Evolutionary conservation across 1,139 yeast genomes (phyloP).

Genomic region (Hemisphaericaspora subhashii): DNA sequence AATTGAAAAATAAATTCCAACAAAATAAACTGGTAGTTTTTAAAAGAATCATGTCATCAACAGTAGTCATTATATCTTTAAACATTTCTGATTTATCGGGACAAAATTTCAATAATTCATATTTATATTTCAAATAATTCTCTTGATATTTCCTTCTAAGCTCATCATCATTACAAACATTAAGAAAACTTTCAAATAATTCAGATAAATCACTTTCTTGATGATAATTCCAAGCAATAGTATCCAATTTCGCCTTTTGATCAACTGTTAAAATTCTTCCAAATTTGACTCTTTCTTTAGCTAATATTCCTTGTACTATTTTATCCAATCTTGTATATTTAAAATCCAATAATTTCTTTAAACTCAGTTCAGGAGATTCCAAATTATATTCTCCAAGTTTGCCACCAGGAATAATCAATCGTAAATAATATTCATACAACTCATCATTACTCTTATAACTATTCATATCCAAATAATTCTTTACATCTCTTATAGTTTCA

Average conservation of each 20-base stretch:
- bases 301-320: conserved; percentile 25
- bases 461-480: conserved; percentile 41
- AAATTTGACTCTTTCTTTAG: conserved; percentile 41
- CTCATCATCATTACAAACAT: conserved; percentile 62
- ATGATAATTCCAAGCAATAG: conserved; percentile 51
- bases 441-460: conserved; percentile 28
- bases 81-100: conserved; percentile 39
- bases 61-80: conserved; percentile 53
- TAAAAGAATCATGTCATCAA: conserved; percentile 73
- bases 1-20: conserved; percentile 78
- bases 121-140: conserved; percentile 55
- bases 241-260: conserved; percentile 35
- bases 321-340: conserved; percentile 42
- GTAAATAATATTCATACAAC: conserved; percentile 48
- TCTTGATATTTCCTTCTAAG: conserved; percentile 61
- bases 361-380: conserved; percentile 51
- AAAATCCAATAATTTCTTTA: conserved; percentile 51
- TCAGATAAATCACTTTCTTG: conserved; percentile 49
- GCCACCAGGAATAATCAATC: conserved; percentile 62
- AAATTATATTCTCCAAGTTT: conserved; percentile 50
- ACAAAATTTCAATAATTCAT: conserved; percentile 48
- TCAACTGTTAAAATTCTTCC: conserved; percentile 35
- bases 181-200: conserved; percentile 57
- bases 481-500: conserved; percentile 49
- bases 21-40: conserved; percentile 60